phyloP scores from a whole-genome alignment of 257 asterid species.

The Echites panduratus region DNA sequence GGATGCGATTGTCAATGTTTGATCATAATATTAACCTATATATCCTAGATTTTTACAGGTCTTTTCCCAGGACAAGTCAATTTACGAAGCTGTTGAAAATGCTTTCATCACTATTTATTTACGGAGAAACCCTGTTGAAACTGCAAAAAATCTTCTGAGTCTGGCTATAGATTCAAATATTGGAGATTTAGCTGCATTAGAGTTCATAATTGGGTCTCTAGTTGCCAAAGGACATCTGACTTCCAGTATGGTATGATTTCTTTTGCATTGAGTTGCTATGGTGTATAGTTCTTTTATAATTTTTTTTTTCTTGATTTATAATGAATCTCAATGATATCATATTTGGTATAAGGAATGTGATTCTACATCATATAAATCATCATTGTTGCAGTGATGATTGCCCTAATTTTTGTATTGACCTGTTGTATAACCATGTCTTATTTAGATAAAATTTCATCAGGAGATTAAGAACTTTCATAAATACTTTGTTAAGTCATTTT shows the following conservation, averaged over 20 bases:
- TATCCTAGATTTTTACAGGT: conserved; percentile 42
- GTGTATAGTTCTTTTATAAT: not conserved
- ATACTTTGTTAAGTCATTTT: not conserved
- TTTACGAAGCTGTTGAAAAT: conserved; percentile 94
- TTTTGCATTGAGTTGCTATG: not conserved
- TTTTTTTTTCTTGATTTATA: not conserved
- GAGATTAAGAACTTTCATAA: not conserved
- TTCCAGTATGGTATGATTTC: conserved; percentile 58
- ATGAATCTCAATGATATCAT: not conserved
- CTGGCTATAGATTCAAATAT: conserved; percentile 87
- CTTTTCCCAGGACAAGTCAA: conserved; percentile 90
- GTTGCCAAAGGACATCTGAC: conserved; percentile 87
- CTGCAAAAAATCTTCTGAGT: conserved; percentile 81
- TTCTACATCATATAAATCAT: not conserved
- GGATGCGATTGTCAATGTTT: not conserved
- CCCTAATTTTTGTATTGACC: not conserved
- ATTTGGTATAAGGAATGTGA: not conserved
- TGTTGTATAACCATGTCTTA: not conserved
- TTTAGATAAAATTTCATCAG: not conserved
- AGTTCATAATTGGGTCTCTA: conserved; percentile 69
- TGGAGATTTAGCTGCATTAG: conserved; percentile 95
- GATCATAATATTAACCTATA: conserved; percentile 1
- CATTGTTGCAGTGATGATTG: not conserved
- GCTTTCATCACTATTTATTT: conserved; percentile 84
- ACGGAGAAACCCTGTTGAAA: conserved; percentile 67